Evolutionary conservation across 495 filamentous ascomycete genomes (phyloP), one percentile per base, ranked within the genome.

Genomic region (Chaetomium fimeti): DNA sequence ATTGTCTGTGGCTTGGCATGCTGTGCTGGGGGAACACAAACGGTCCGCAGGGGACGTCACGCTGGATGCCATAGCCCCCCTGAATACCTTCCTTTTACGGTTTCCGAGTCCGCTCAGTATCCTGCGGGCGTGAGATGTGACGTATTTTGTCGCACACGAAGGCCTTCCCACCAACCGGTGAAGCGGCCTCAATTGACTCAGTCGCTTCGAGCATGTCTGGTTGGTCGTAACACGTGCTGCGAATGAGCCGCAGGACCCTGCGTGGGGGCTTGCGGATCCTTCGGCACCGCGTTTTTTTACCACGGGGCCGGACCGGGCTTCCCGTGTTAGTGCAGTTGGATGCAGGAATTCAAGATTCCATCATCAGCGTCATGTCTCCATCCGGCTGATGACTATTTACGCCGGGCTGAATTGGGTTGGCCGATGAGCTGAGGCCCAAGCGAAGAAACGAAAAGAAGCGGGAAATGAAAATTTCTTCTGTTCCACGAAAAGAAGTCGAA

Each of bases 331-430:
- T 40, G 32, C 12, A 9, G 5, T 12, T n/a, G 36, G 40, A 18
- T 62, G 64, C 64, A 63, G 25, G 45, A 58, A 51, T 32, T 32
- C 32, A 47, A 18, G 40, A 18, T 53, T 22, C 6, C 48, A 9
- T 24, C 32, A 66, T 66, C 65, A 63, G 57, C 58, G 57, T 42
- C 11, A 28, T 48, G 52, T 52, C 61, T 62, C 45, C 62, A 68
- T 36, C 40, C 51, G 64, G 64, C 52, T 64, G 40, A 18, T 53
- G 59, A n/a, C 36, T 15, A 36, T 60, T 27, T 29, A 36, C 40
- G 53, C 51, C 20, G 51, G 43, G 1, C 16, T 55, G 61, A 60
- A 56, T 24, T 32, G 25, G 6, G 32, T 24, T n/a, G 13, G 56
- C 42, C 20, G 43, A 40, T 4, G 1, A 28, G 51, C 48, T 52